Base-by-base conservation (phyloP, 2,329 filamentous ascomycete species). In the Talaromyces amestolkiae region DNA sequence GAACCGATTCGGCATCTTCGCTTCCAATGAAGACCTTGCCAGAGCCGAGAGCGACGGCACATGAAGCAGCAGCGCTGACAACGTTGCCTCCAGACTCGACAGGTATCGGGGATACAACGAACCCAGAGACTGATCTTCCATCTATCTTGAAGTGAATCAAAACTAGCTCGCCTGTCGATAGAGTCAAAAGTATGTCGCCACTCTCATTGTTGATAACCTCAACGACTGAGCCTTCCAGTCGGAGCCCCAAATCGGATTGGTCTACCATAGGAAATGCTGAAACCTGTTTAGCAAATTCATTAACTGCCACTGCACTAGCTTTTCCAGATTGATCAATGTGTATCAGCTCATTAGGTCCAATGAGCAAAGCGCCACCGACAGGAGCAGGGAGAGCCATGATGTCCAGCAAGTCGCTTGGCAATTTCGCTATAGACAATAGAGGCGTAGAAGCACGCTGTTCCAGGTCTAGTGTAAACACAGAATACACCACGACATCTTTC, bases 261-360 rank as follows among this genome's bases (percentile, higher is more conserved):
- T 99, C 95, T 5, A 87, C 85, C 75, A 99, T 87, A 60, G 89
- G 87, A 72, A 97, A 98, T 0, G 90, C 86, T 2, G 94, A 97
- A 68, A 87, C 87, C 67, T 91, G 87, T 75, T 89, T 92, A 4
- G 93, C 90, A 79, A 97, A 96, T 39, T 92, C 86, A 73, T 99
- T 99, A 69, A 99, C 91, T 3, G 91, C 94, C 66, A 98, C 90
- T 2, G 93, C 94, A 72, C 92, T 97, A 13, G 93, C 87, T 77
- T 96, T 97, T 35, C 95, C 95, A 11, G 92, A 92, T 82, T 99
- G 95, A 74, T 98, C 94, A 69, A 99, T 88, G 76, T 99, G 95
- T 67, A 99, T 91, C 68, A 99, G 79, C 74, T 97, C 93, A 74
- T 99, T 98, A 58, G 86, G 85, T 33, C 95, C 96, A 22, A 98